Percentiles rank a stretch among this genome's conserved stretches.
These are phyloP conservation scores for Theobroma cacao DNA, from an alignment of 345 rosid species.

Conservation along the genomic window DNA sequence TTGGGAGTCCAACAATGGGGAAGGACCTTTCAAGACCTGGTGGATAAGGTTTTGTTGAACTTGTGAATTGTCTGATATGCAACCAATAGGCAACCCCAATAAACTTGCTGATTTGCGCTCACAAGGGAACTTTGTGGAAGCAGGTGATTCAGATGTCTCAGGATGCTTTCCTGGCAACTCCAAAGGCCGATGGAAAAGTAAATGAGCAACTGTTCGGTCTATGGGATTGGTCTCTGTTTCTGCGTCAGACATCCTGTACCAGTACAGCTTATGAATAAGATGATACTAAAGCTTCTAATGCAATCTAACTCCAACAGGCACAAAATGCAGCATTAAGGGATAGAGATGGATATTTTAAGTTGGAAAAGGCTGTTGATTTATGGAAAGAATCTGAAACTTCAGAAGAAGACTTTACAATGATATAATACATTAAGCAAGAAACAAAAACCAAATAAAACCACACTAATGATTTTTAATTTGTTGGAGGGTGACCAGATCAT, in stretches of 20 bases:
- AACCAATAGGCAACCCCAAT: conserved; percentile 23
- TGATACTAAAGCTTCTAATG: not conserved
- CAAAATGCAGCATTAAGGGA: not conserved
- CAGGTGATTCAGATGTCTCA: conserved; percentile 59
- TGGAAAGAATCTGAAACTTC: not conserved
- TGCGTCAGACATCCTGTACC: conserved; percentile 33
- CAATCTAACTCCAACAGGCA: not conserved
- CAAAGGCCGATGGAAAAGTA: conserved; percentile 77
- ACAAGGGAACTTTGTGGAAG: conserved; percentile 37
- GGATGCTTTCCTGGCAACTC: conserved; percentile 45
- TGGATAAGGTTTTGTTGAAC: conserved; percentile 16
- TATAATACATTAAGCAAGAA: not conserved
- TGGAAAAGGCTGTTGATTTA: not conserved
- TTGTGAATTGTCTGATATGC: conserved; percentile 27
- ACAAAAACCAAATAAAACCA: not conserved
- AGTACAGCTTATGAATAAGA: not conserved
- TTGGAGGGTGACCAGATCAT: not conserved
- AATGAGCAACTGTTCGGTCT: conserved; percentile 82
- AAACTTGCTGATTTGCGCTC: conserved; percentile 32
- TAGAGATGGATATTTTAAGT: not conserved
- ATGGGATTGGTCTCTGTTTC: conserved; percentile 91
- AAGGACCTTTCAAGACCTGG: conserved; percentile 25
- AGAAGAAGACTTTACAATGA: not conserved
- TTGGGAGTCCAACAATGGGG: conserved; percentile 14
- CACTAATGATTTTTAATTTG: not conserved